Base-by-base conservation (phyloP, 768 basidiomycete genomes). In the Dioszegia hungarica region DNA sequence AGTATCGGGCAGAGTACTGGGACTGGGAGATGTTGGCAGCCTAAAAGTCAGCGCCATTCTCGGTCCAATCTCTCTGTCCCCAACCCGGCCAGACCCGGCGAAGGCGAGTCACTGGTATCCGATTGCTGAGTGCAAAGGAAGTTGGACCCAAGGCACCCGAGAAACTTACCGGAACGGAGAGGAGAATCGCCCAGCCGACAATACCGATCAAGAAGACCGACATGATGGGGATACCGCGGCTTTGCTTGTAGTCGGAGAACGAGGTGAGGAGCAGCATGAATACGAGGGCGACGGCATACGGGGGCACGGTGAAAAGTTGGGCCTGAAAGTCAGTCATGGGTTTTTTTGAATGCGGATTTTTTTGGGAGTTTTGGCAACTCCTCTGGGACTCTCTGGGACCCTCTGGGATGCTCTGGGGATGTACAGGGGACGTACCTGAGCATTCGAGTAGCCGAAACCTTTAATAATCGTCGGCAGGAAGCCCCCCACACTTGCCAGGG, bases 401-500 rank as follows among this genome's bases (percentile, higher is more conserved):
- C n/a, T n/a, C n/a, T n/a, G n/a, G n/a, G n/a, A n/a, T n/a, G n/a
- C n/a, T n/a, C n/a, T n/a, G n/a, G n/a, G n/a, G n/a, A n/a, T 33
- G 33, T 8, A 25, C 3, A 48, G 33, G 22, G 19, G 12, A 36
- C 33, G 3, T 22, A 34, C 47, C 33, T 58, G 36, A 19, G 71
- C 72, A 25, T 55, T 60, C 19, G 67, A 55, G 55, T 73, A 72
- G 2, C 77, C 77, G 29, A 75, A 59, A 36, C 63, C 70, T 58
- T 76, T 78, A 66, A 78, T 67, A 59, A 79, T 79, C 1, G 77
- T 79, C 0, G 78, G 77, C 10, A 77, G 55, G 67, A 77, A 77
- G 29, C 72, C 76, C 5, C 67, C 67, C 0, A 67, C 61, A 20
- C 28, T 33, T n/a, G 38, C 49, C 9, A 59, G 24, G 8, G 40